phyloP scores from a whole-genome alignment of 495 filamentous ascomycete species.

The Daldinia concentrica region DNA sequence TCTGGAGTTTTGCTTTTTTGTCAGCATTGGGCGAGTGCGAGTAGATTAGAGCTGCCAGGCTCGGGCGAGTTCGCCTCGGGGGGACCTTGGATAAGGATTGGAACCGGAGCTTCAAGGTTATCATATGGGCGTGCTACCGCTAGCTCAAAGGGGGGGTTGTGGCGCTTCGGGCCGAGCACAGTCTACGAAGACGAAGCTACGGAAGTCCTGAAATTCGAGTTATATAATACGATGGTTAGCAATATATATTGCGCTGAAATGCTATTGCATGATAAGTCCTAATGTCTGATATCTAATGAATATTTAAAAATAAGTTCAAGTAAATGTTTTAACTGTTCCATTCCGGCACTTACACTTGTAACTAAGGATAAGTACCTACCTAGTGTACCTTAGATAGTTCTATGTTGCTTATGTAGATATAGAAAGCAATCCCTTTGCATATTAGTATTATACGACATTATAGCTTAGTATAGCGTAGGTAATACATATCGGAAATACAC shows the following conservation, averaged over 20 bases:
- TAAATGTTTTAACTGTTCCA: not conserved
- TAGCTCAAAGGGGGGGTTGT: slow-evolving; percentile 17
- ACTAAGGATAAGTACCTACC: no score
- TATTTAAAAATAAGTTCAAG: not conserved
- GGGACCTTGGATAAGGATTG: slow-evolving; percentile 34
- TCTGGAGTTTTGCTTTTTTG: slow-evolving; percentile 20
- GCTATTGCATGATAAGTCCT: slow-evolving; percentile 2
- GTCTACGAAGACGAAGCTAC: slow-evolving; percentile 25
- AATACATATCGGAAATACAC: not conserved
- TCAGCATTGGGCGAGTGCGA: slow-evolving; percentile 15
- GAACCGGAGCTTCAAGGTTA: slow-evolving; percentile 10
- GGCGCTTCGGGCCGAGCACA: slow-evolving; percentile 17
- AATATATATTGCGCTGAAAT: slow-evolving; percentile 32
- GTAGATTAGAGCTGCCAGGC: slow-evolving; percentile 15
- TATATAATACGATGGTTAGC: slow-evolving; percentile 40
- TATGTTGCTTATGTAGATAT: no score
- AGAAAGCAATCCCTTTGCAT: no score
- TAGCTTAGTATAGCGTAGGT: not conserved
- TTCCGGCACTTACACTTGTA: not conserved
- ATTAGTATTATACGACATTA: not conserved
- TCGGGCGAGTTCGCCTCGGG: slow-evolving; percentile 10
- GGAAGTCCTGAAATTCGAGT: slow-evolving; percentile 22
- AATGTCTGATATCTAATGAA: slow-evolving; percentile 11
- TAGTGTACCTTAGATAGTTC: no score
- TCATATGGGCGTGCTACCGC: slow-evolving; percentile 19